Conservation (phyloP, 352 stramenopile species). For the Pythium graminicola region DNA sequence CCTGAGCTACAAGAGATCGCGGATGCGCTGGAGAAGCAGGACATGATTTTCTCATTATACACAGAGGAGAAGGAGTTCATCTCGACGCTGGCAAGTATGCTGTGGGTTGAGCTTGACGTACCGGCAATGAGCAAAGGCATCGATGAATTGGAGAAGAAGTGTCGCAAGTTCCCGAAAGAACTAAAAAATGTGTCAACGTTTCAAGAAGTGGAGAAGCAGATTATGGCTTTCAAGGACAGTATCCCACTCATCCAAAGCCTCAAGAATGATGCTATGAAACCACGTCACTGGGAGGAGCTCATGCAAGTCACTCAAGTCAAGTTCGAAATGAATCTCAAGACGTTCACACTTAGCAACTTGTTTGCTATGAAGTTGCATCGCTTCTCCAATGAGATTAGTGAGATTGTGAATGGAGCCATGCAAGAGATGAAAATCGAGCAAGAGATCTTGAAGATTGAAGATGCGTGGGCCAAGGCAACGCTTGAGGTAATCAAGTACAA, state of each 20-base stretch:
- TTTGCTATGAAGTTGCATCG: conserved; percentile 91
- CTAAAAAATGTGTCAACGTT: conserved; percentile 89
- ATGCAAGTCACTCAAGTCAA: conserved; percentile 86
- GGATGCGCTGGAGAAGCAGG: conserved; percentile 84
- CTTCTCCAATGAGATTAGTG: conserved; percentile 86
- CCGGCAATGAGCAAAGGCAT: conserved; percentile 87
- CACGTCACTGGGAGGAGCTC: conserved; percentile 87
- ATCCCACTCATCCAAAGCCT: conserved; percentile 92
- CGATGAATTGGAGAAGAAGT: conserved; percentile 90
- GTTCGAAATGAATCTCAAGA: conserved; percentile 92
- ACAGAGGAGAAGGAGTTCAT: conserved; percentile 93
- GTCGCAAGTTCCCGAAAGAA: conserved; percentile 88
- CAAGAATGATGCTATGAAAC: conserved; percentile 93
- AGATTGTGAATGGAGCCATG: conserved; percentile 91
- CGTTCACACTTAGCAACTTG: conserved; percentile 88
- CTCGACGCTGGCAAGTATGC: conserved; percentile 75
- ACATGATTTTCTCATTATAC: conserved; percentile 89
- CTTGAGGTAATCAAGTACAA: conserved; percentile 92
- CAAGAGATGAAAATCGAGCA: conserved; percentile 94
- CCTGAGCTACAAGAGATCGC: conserved; percentile 85
- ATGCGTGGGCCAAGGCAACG: conserved; percentile 82
- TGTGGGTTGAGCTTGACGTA: conserved; percentile 93
- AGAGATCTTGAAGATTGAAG: conserved; percentile 90
- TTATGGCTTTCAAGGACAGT: conserved; percentile 91
- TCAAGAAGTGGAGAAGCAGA: conserved; percentile 86